Evolutionary conservation across 805 yeast genomes (phyloP), one percentile per base, ranked within the genome.

Genomic region (Clavispora fructus): DNA sequence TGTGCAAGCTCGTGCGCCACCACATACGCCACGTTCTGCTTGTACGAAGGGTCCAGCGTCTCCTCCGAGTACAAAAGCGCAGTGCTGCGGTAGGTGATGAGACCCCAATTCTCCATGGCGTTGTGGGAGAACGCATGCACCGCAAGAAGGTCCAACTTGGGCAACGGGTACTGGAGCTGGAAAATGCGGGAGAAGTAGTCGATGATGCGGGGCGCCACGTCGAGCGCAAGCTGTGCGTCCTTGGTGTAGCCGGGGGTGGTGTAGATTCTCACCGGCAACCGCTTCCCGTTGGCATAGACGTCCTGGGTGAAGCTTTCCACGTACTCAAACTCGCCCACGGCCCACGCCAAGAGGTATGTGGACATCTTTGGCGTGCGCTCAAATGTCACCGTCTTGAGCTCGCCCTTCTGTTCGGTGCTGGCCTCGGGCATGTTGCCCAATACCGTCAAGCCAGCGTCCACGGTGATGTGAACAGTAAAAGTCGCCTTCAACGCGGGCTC

Each of bases 21-120:
- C 30, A 87, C 95, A 58, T 86, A 86, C 6, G 89, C 83, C 28
- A 87, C 94, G 51, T 84, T 83, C 61, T 82, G 81, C 62, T 83
- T 79, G 57, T 77, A 78, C 17, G 73, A 52, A 1, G 71, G 67
- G 56, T 75, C 82, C 1, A 81, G 75, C 26, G 65, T 73, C 12
- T 58, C 57, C 30, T 68, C 73, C 29, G 77, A 74, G 58, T 60
- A 64, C 75, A 78, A 55, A 65, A 71, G 56, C 53, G 79, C 67
- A 58, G 84, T 62, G 75, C 72, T 49, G 83, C 83, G 67, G 77
- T 87, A 57, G 77, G 85, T 65, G 44, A 87, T 79, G 42, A 88
- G 69, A 26, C 95, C 95, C 87, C 91, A 87, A 69, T 88, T 88
- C 68, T 87, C 96, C 96, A 87, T 87, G 19, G 95, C 96, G 56